Evolutionary conservation across 345 rosid species (phyloP).

Genomic region (Lagerstroemia speciosa): DNA sequence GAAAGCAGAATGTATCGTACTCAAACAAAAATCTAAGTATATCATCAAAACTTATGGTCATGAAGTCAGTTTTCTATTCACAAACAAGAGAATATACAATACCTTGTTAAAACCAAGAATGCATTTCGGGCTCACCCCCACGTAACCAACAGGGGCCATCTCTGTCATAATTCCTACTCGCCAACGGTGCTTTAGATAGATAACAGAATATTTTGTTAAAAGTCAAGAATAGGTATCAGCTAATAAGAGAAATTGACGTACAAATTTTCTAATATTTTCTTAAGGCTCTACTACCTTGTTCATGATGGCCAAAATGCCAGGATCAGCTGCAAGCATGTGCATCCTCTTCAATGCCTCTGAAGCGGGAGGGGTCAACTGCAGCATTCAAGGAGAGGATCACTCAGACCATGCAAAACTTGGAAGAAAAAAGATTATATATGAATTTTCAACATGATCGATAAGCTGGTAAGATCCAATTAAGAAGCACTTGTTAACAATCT

Average conservation of each 20-base stretch:
- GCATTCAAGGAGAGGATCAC: not conserved
- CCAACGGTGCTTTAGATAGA: conserved; percentile 62
- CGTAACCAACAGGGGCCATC: conserved; percentile 96
- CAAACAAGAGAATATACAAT: not conserved
- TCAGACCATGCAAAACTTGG: not conserved
- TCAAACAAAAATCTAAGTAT: not conserved
- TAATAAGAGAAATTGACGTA: not conserved
- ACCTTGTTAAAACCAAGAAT: conserved; percentile 89
- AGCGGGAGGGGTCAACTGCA: conserved; percentile 74
- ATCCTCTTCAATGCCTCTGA: conserved; percentile 83
- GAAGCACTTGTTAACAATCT: not conserved
- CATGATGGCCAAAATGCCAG: conserved; percentile 88
- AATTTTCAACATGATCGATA: not conserved
- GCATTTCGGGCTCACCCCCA: conserved; percentile 83
- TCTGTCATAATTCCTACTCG: conserved; percentile 85
- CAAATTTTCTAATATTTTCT: not conserved
- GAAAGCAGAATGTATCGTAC: conserved; percentile 11
- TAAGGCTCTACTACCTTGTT: conserved; percentile 43
- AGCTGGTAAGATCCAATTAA: not conserved
- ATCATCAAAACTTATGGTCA: not conserved
- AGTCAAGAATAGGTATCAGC: not conserved
- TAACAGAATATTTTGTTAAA: conserved; percentile 10
- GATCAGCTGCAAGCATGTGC: conserved; percentile 97
- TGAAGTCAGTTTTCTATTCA: not conserved
- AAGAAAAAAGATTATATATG: not conserved